A percentile compares a stretch with the other conserved stretches of the same genome.
Evolutionary conservation across 2,329 filamentous ascomycete species (phyloP).

Genomic region (Dothideomycetes sp.): DNA sequence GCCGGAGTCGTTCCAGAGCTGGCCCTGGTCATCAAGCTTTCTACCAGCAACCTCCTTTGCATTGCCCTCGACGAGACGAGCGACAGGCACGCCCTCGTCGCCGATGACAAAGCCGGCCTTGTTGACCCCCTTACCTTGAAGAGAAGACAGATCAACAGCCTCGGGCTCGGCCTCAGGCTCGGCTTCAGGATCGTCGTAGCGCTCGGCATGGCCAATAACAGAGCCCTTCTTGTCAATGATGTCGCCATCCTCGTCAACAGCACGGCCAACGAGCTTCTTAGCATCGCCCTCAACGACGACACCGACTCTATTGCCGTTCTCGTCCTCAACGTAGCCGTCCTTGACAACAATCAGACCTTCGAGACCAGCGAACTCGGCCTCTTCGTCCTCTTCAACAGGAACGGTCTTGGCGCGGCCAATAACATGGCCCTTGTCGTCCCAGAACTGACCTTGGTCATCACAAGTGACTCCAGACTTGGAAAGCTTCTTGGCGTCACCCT

Average conservation of each 20-base stretch:
- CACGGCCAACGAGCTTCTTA: constrained; percentile 42
- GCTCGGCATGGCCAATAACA: constrained; percentile 43
- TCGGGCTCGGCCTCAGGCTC: constrained; percentile 41
- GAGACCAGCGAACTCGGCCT: constrained; percentile 41
- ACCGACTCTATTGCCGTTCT: constrained; percentile 42
- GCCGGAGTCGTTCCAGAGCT: constrained; percentile 64
- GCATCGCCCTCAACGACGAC: constrained; percentile 41
- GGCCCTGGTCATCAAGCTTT: constrained; percentile 63
- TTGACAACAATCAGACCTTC: constrained; percentile 43
- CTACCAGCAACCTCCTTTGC: constrained; percentile 54
- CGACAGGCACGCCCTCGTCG: constrained; percentile 44
- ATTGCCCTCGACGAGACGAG: constrained; percentile 59
- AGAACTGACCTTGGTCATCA: constrained; percentile 43
- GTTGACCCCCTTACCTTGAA: constrained; percentile 40
- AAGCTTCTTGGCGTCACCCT: constrained; percentile 45
- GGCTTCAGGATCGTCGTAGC: constrained; percentile 57
- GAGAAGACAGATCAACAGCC: constrained; percentile 34
- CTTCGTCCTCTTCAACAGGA: constrained; percentile 40
- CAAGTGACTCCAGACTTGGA: constrained; percentile 38
- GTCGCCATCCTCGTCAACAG: constrained; percentile 44
- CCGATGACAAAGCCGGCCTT: constrained; percentile 44
- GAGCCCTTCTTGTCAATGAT: constrained; percentile 46
- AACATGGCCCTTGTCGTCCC: constrained; percentile 45
- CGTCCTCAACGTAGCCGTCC: constrained; percentile 41
- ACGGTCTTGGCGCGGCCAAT: constrained; percentile 43